These are phyloP conservation scores for Ophiorrhiza pumila DNA, from an alignment of 257 asterid species.

Conservation along the genomic window DNA sequence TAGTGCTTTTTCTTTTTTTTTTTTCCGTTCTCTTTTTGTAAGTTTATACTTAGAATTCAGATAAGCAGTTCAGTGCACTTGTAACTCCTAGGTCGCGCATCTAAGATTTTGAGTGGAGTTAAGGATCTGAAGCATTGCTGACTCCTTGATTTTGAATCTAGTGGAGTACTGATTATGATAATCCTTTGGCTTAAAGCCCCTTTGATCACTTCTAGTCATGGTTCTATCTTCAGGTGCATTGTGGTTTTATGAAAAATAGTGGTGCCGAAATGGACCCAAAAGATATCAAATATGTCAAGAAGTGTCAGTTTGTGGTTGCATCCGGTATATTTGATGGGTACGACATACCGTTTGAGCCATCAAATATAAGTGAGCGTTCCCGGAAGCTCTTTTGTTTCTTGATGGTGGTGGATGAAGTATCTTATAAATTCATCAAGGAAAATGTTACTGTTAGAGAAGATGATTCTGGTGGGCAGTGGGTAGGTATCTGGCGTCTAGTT, in stretches of 20 bases:
- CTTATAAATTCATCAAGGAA: conserved; percentile 64
- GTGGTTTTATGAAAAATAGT: conserved; percentile 87
- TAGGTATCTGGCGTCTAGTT: conserved; percentile 91
- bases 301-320: conserved; percentile 86
- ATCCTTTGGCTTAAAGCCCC: neutral
- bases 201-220: conserved; percentile 3
- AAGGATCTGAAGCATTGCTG: no score
- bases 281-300: conserved; percentile 64
- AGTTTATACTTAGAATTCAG: no score
- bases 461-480: conserved; percentile 81
- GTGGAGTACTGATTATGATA: no score
- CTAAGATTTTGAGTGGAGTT: no score
- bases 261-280: conserved; percentile 81
- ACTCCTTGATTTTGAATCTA: no score
- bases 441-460: conserved; percentile 72
- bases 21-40: no score
- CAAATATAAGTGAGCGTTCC: conserved; percentile 73
- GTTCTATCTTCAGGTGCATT: conserved; percentile 63
- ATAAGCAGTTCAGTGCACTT: no score
- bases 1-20: neutral
- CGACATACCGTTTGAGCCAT: conserved; percentile 88
- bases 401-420: conserved; percentile 91
- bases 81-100: no score
- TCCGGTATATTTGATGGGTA: conserved; percentile 97
- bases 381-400: conserved; percentile 77